Evolutionary conservation across 306 rosid genomes (phyloP).

Genomic region (Leucaena leucocephala): DNA sequence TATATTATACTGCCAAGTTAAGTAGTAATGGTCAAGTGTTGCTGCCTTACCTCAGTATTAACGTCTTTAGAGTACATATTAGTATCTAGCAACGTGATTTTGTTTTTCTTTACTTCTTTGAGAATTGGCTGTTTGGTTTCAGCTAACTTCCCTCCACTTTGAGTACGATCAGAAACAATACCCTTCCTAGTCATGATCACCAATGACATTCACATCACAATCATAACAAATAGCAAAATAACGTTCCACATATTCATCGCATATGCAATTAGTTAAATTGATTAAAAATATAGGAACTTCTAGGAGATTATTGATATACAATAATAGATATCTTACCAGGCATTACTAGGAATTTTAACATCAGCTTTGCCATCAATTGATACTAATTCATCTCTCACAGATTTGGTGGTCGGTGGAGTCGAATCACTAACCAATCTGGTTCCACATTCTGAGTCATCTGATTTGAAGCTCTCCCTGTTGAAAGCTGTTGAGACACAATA

Average conservation of each 20-base stretch:
- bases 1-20: conserved; percentile 16
- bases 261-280: conserved; percentile 12
- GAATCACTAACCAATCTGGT: conserved; percentile 41
- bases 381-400: conserved; percentile 37
- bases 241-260: conserved; percentile 18
- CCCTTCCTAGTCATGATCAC: conserved; percentile 53
- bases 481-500: conserved; percentile 36
- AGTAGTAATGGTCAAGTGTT: conserved; percentile 21
- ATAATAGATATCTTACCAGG: conserved; percentile 42
- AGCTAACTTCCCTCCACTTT: conserved; percentile 42
- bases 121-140: conserved; percentile 37
- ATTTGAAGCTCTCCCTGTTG: conserved; percentile 49
- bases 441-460: conserved; percentile 47
- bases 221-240: conserved; percentile 25
- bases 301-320: conserved; percentile 10
- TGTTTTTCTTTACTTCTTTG: conserved; percentile 50
- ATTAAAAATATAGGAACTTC: conserved; percentile 22
- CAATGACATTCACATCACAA: conserved; percentile 35
- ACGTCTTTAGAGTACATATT: conserved; percentile 41
- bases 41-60: conserved; percentile 48
- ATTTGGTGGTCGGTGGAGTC: conserved; percentile 42
- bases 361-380: conserved; percentile 46
- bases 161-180: conserved; percentile 42
- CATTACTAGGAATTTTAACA: conserved; percentile 37
- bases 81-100: conserved; percentile 44